Conservation (phyloP, 106 monocot genomes). For the Allium cepa region DNA sequence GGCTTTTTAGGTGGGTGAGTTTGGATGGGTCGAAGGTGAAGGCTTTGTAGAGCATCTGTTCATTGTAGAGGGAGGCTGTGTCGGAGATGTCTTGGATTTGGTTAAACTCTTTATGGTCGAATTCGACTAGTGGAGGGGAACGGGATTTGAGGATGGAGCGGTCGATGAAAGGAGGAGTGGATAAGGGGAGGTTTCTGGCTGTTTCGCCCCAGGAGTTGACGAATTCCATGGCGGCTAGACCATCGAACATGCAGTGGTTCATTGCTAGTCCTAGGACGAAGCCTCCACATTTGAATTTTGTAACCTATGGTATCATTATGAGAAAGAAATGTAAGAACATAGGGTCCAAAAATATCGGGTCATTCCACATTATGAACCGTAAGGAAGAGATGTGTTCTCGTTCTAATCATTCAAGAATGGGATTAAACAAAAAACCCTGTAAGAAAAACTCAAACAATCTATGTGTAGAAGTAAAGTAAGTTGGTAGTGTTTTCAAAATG, state of each 20-base stretch:
- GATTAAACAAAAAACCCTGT: no score
- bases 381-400: no score
- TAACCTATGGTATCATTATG: slow-evolving; percentile 32
- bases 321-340: no score
- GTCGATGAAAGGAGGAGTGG: slow-evolving; percentile 55
- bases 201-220: slow-evolving; percentile 81
- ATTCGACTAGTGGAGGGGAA: slow-evolving; percentile 31
- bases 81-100: slow-evolving; percentile 57
- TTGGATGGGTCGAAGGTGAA: slow-evolving; percentile 52
- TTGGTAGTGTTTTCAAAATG: no score
- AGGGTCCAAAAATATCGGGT: no score
- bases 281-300: slow-evolving; percentile 73
- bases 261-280: slow-evolving; percentile 68
- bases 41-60: slow-evolving; percentile 53
- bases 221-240: slow-evolving; percentile 78
- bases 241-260: slow-evolving; percentile 97
- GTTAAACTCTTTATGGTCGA: slow-evolving; percentile 54
- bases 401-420: no score
- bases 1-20: slow-evolving; percentile 26
- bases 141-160: slow-evolving; percentile 39
- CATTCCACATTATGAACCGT: no score
- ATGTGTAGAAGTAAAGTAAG: no score
- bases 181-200: slow-evolving; percentile 42
- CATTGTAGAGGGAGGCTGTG: slow-evolving; percentile 27
- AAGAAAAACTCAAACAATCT: no score